These are phyloP conservation scores for Lentinus polychrous DNA, from an alignment of 1,284 basidiomycete species.

Conservation along the genomic window DNA sequence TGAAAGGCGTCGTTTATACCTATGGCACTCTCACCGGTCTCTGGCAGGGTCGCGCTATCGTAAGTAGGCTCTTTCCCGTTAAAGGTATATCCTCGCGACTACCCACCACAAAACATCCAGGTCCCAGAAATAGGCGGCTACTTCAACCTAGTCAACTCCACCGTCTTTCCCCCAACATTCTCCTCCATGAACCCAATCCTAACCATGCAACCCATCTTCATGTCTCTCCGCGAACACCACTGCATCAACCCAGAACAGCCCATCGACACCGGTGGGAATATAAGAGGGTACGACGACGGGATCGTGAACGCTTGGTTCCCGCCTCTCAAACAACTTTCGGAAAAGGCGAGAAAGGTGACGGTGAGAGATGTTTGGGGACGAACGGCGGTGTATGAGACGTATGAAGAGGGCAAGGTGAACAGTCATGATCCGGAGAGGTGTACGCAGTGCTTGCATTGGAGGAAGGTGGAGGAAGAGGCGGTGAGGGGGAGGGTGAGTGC, in stretches of 20 bases:
- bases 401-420: conserved; percentile 26
- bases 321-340: conserved; percentile 16
- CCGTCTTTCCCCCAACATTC: conserved; percentile 27
- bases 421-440: conserved; percentile 39
- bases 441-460: conserved; percentile 16
- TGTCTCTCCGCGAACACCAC: conserved; percentile 50
- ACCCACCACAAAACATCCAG: conserved; percentile 13
- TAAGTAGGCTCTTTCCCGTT: conserved; percentile 27
- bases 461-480: conserved; percentile 20
- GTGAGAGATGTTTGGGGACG: conserved; percentile 13
- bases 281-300: conserved; percentile 34
- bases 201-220: conserved; percentile 41
- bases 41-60: conserved; percentile 55
- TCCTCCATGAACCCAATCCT: conserved; percentile 30
- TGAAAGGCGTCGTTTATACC: conserved; percentile 41
- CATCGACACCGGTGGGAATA: conserved; percentile 19
- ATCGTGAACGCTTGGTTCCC: conserved; percentile 54
- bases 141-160: conserved; percentile 25
- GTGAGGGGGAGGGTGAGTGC: neutral
- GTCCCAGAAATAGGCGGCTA: conserved; percentile 29
- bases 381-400: conserved; percentile 29
- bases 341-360: conserved; percentile 17
- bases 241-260: conserved; percentile 36
- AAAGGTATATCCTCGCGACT: neutral
- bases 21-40: conserved; percentile 45